These are phyloP conservation scores for Colletotrichum graminicola DNA, from an alignment of 2,329 filamentous ascomycete species.

Conservation along the genomic window DNA sequence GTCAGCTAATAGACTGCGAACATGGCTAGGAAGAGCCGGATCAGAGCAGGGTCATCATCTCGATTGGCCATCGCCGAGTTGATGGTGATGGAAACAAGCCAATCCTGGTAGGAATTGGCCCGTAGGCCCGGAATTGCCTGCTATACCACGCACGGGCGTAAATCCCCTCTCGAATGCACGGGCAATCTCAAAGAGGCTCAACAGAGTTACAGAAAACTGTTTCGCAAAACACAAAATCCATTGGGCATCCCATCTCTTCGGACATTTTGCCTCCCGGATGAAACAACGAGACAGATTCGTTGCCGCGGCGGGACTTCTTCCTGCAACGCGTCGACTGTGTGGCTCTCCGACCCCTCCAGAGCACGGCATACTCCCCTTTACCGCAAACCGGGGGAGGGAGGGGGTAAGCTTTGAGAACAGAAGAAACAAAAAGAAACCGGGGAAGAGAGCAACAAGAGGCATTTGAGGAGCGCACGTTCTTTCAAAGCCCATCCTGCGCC, in stretches of 20 bases:
- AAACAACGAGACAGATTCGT: constrained; percentile 33
- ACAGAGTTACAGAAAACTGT: constrained; percentile 33
- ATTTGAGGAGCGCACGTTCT: constrained; percentile 29
- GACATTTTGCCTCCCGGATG: constrained; percentile 10
- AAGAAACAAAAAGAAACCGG: constrained; percentile 2
- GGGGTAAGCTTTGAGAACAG: not conserved
- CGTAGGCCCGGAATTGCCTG: constrained; percentile 12
- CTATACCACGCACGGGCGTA: constrained; percentile 31
- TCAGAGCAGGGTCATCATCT: not conserved
- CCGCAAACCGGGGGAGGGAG: constrained; percentile 3
- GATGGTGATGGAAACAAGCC: not conserved
- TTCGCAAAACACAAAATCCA: constrained; percentile 33
- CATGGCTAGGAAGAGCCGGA: not conserved
- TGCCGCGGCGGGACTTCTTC: constrained; percentile 17
- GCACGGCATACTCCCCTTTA: not conserved
- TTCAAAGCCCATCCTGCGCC: not conserved
- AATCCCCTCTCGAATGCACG: constrained; percentile 13
- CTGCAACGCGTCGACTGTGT: constrained; percentile 14
- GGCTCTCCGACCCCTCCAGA: constrained; percentile 14
- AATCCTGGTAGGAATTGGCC: not conserved
- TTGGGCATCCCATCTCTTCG: constrained; percentile 35
- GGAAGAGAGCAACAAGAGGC: not conserved
- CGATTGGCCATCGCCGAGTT: not conserved
- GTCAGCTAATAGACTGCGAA: constrained; percentile 23
- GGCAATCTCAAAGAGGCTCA: constrained; percentile 20